Conservation (phyloP, 2,329 filamentous ascomycete genomes). For the Harringtonia aguacate region DNA sequence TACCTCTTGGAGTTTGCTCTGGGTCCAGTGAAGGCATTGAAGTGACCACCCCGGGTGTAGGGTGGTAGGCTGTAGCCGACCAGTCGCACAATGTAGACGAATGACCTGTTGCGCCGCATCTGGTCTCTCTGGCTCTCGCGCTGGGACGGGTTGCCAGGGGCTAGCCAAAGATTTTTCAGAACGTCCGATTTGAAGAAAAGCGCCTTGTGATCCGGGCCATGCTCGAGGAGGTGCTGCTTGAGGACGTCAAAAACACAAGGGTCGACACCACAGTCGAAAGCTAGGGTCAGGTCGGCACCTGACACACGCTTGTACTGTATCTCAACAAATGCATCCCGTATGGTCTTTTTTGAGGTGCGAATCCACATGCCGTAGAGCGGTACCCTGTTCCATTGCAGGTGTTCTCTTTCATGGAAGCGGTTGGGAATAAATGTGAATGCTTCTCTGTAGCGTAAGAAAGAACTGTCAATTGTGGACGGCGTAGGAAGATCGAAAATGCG, state of each 20-base stretch:
- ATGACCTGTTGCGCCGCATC: slow-evolving; percentile 9
- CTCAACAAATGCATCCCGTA: too few relatives aligned
- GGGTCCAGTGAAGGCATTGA: slow-evolving; percentile 12
- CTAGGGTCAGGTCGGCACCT: slow-evolving; percentile 5
- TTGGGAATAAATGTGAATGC: too few relatives aligned
- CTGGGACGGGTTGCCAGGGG: too few relatives aligned
- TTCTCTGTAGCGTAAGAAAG: too few relatives aligned
- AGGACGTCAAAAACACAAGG: slow-evolving; percentile 1
- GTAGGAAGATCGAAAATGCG: too few relatives aligned
- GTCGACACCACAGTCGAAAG: slow-evolving; percentile 2
- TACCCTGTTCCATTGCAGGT: slow-evolving; percentile 2
- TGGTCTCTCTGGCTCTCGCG: too few relatives aligned
- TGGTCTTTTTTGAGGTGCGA: background rate
- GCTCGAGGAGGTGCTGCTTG: background rate
- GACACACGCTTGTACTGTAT: slow-evolving; percentile 9
- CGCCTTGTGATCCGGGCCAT: too few relatives aligned
- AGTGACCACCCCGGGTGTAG: background rate
- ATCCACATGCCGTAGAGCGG: background rate
- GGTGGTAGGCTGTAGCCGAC: slow-evolving; percentile 8
- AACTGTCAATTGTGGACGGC: too few relatives aligned
- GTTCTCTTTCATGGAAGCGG: background rate
- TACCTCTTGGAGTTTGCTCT: slow-evolving; percentile 4
- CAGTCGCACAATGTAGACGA: slow-evolving; percentile 15
- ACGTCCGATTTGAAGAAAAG: too few relatives aligned
- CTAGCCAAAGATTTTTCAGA: too few relatives aligned